Conservation (phyloP, 306 rosid genomes). For the Gynostemma pentaphyllum region DNA sequence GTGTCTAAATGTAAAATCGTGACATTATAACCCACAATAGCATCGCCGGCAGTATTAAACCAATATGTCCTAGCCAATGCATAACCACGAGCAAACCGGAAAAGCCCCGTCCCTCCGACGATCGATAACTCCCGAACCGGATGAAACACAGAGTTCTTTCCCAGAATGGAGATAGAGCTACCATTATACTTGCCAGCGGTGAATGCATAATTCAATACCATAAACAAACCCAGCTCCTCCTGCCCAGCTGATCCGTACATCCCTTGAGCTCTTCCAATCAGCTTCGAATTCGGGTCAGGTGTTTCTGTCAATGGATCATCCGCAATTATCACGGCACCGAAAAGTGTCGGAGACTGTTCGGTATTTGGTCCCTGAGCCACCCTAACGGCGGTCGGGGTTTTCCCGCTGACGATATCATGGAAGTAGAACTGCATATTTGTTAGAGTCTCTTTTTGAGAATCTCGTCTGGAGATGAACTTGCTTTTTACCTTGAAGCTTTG, state of each 20-base stretch:
- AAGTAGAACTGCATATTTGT: slow-evolving; percentile 71
- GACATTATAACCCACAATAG: slow-evolving; percentile 64
- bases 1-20: slow-evolving; percentile 43
- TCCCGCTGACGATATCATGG: slow-evolving; percentile 69
- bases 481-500: slow-evolving; percentile 17
- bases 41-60: slow-evolving; percentile 43
- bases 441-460: slow-evolving; percentile 20
- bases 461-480: slow-evolving; percentile 20
- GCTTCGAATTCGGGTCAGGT: slow-evolving; percentile 51
- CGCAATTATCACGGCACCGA: slow-evolving; percentile 49
- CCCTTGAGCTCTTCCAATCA: slow-evolving; percentile 74
- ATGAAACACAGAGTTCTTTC: slow-evolving; percentile 39
- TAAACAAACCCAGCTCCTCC: slow-evolving; percentile 41
- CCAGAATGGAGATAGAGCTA: slow-evolving; percentile 50
- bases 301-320: slow-evolving; percentile 71
- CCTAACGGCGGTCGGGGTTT: slow-evolving; percentile 45
- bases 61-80: slow-evolving; percentile 52
- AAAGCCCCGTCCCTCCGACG: slow-evolving; percentile 69
- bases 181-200: slow-evolving; percentile 45
- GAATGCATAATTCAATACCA: slow-evolving; percentile 54
- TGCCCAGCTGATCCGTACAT: slow-evolving; percentile 52
- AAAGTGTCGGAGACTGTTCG: slow-evolving; percentile 26
- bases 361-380: slow-evolving; percentile 38
- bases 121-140: slow-evolving; percentile 58
- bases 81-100: slow-evolving; percentile 67